Base-by-base conservation (phyloP, 371 early-diverging fungal species). In the Mortierella sp. region DNA sequence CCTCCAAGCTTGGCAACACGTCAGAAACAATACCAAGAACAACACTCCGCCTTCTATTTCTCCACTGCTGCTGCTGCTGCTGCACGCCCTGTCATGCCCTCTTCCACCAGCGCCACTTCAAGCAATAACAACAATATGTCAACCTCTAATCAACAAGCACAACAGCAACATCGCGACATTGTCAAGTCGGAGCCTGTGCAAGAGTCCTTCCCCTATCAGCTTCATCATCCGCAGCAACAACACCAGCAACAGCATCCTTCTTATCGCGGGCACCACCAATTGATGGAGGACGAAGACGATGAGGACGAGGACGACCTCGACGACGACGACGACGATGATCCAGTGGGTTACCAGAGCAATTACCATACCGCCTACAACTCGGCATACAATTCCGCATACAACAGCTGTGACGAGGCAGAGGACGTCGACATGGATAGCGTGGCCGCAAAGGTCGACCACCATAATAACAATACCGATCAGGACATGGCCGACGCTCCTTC, bases 341-440 rank as follows among this genome's bases (percentile, higher is more conserved):
- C 76, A 31, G 64, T 73, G 2, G 79, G 79, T 5, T 73, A 69
- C 70, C 78, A 73, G 37, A 76, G 75, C 55, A 54, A 76, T 57
- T 78, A 81, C 54, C 82, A 86, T 28, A 74, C 73, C 26, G 79
- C 80, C 16, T 79, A 77, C 53, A 77, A 76, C 57, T 77, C 73
- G 46, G 81, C 85, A 28, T 76, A 87, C 80, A 76, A 82, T 83
- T 73, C 88, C 76, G 80, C 82, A 57, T 79, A 82, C 78, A 81
- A 83, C 79, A 59, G 83, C 77, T 72, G 78, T 71, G 79, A 80
- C 74, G 80, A 82, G 26, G 77, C 79, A 69, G 83, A 83, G 21
- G 78, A 78, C 50, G 86, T 86, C 48, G 79, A 75, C 43, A 81
- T 86, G 82, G 89, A 89, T 77, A 79, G 87, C 71, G 81, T 75